Evolutionary conservation across 371 early-diverging fungal genomes (phyloP).

Genomic region (Zopfochytrium polystomum): DNA sequence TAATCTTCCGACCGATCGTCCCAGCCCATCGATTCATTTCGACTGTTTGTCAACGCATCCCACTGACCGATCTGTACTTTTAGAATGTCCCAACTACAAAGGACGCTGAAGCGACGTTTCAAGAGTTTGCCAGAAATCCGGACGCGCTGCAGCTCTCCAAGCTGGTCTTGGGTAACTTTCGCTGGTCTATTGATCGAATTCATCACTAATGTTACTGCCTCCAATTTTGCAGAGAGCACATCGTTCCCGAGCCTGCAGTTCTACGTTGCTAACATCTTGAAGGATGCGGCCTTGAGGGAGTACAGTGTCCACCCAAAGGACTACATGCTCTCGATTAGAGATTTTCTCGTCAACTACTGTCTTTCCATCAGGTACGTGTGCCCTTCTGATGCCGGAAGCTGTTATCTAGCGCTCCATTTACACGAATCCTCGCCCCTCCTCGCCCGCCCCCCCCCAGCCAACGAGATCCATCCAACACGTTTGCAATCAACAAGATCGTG

Average conservation of each 20-base stretch:
- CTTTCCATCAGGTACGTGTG: constrained; percentile 32
- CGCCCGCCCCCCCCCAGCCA: not conserved
- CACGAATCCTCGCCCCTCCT: not conserved
- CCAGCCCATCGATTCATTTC: too few species aligned
- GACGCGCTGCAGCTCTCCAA: too few species aligned
- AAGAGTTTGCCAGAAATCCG: too few species aligned
- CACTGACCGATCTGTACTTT: too few species aligned
- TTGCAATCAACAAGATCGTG: constrained; percentile 49
- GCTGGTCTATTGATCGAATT: too few species aligned
- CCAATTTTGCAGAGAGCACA: constrained; percentile 57
- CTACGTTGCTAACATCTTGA: constrained; percentile 59
- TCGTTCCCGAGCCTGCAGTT: constrained; percentile 56
- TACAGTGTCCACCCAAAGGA: constrained; percentile 54
- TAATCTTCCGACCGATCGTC: too few species aligned
- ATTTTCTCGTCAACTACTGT: constrained; percentile 58
- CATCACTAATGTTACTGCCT: not conserved
- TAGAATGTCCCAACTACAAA: too few species aligned
- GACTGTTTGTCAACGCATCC: too few species aligned
- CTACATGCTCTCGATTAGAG: constrained; percentile 53
- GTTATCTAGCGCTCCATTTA: not conserved
- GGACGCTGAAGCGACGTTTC: too few species aligned
- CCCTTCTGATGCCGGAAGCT: not conserved
- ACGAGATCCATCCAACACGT: not conserved
- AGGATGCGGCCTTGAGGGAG: constrained; percentile 57
- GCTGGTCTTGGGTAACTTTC: too few species aligned